These are phyloP conservation scores for Suillus discolor DNA, from an alignment of 768 basidiomycete species.

Conservation along the genomic window DNA sequence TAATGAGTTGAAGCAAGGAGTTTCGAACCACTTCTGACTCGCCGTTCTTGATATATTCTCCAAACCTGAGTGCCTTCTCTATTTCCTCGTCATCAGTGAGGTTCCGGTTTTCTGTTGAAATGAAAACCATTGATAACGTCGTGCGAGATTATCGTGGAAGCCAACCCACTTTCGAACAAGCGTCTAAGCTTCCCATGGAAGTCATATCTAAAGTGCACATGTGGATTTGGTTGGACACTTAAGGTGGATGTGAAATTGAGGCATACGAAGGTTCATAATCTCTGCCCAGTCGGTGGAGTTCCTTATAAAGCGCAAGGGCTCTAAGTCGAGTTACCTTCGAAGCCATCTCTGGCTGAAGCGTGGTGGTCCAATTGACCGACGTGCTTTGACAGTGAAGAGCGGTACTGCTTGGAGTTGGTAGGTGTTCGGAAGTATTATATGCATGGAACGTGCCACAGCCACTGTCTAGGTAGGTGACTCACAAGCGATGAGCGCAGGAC, in stretches of 20 bases:
- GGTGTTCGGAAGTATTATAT: background rate
- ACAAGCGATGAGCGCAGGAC: no score
- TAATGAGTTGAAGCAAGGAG: background rate
- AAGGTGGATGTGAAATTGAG: conserved; percentile 7
- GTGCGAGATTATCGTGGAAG: background rate
- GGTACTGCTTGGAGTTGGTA: background rate
- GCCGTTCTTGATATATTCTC: conserved; percentile 89
- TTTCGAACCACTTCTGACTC: conserved; percentile 20
- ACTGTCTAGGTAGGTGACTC: background rate
- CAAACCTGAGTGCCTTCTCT: conserved; percentile 71
- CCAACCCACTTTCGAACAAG: conserved; percentile 69
- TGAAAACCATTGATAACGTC: background rate
- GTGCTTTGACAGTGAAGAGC: background rate
- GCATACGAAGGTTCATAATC: conserved; percentile 84
- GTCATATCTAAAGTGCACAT: conserved; percentile 58
- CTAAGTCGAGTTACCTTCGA: conserved; percentile 57
- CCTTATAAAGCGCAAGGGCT: conserved; percentile 77
- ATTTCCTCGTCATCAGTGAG: conserved; percentile 72
- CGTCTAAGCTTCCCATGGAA: conserved; percentile 72
- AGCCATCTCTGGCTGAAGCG: conserved; percentile 40
- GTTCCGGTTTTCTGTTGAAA: conserved; percentile 59
- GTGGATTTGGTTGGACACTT: conserved; percentile 11
- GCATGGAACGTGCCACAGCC: background rate
- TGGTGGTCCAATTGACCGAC: background rate
- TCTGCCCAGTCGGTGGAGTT: conserved; percentile 75